Evolutionary conservation across 352 stramenopile genomes (phyloP), one percentile per base, ranked within the genome.

Genomic region (Lagenidium giganteum): DNA sequence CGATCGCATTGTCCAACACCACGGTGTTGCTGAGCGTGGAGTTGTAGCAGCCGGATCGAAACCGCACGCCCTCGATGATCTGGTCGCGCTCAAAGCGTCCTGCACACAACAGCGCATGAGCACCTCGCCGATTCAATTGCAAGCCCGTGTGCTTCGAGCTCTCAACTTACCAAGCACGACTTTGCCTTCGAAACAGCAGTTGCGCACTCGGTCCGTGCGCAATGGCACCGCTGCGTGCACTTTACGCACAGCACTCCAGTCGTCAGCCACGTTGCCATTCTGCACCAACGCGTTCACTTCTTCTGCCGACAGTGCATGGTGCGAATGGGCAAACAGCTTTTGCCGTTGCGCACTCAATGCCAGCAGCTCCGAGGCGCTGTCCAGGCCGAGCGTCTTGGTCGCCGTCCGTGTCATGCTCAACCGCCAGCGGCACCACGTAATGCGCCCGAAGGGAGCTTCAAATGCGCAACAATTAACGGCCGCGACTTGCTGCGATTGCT

Each of bases 101-200:
- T n/a, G n/a, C n/a, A n/a, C n/a, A n/a, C n/a, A n/a, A n/a, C n/a
- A n/a, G n/a, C n/a, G n/a, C n/a, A n/a, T n/a, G n/a, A n/a, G n/a
- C n/a, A n/a, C n/a, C n/a, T n/a, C n/a, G n/a, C n/a, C n/a, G n/a
- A n/a, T n/a, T n/a, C n/a, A n/a, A n/a, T n/a, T n/a, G n/a, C n/a
- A n/a, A n/a, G n/a, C n/a, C n/a, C n/a, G n/a, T n/a, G n/a, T n/a
- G n/a, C n/a, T n/a, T n/a, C n/a, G n/a, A n/a, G n/a, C n/a, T n/a
- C n/a, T n/a, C n/a, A n/a, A n/a, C n/a, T n/a, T n/a, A n/a, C n/a
- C 82, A 14, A 94, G 63, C 27, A 68, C 65, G 11, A 94, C 76
- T 26, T 50, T 31, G 3, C 75, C 78, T 28, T 84, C 66, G 60
- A 94, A 91, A 8, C 59, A 51, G 35, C 75, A 90, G 48, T 76